Conservation (phyloP, 176 grass and related monocot species). For the Oryza meyeriana region DNA sequence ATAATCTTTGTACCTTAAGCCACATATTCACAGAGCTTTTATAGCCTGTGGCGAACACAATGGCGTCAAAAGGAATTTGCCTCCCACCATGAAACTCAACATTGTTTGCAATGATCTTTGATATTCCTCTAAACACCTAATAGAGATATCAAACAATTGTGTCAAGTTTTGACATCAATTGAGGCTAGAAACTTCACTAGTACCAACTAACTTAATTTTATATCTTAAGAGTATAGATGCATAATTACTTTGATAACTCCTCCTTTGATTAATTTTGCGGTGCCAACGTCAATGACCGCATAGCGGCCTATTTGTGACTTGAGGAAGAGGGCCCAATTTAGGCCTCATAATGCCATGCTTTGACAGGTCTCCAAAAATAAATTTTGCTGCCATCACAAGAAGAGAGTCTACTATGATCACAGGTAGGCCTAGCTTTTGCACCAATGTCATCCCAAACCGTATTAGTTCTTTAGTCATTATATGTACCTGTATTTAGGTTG, state of each 20-base stretch:
- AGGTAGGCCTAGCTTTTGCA: conserved; percentile 12
- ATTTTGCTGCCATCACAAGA: conserved; percentile 1
- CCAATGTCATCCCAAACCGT: conserved; percentile 41
- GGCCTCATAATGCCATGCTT: conserved; percentile 49
- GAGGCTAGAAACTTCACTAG: not conserved
- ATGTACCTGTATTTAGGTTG: conserved; percentile 28
- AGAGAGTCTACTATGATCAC: conserved; percentile 20
- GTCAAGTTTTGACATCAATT: not conserved
- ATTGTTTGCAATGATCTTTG: no score
- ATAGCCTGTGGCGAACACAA: no score
- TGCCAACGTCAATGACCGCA: conserved; percentile 41
- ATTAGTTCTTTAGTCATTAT: conserved; percentile 47
- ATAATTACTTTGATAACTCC: conserved; percentile 38
- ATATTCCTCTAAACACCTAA: no score
- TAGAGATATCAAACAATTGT: not conserved
- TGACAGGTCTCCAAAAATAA: conserved; percentile 47
- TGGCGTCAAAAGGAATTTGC: no score
- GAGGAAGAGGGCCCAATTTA: conserved; percentile 24
- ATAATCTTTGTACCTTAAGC: no score
- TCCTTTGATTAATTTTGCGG: conserved; percentile 30
- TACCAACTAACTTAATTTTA: not conserved
- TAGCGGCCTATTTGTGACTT: conserved; percentile 34
- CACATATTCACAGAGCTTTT: no score
- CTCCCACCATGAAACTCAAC: no score
- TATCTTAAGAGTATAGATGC: not conserved